These are phyloP conservation scores for Prunus dulcis DNA, from an alignment of 306 rosid species.

Conservation along the genomic window DNA sequence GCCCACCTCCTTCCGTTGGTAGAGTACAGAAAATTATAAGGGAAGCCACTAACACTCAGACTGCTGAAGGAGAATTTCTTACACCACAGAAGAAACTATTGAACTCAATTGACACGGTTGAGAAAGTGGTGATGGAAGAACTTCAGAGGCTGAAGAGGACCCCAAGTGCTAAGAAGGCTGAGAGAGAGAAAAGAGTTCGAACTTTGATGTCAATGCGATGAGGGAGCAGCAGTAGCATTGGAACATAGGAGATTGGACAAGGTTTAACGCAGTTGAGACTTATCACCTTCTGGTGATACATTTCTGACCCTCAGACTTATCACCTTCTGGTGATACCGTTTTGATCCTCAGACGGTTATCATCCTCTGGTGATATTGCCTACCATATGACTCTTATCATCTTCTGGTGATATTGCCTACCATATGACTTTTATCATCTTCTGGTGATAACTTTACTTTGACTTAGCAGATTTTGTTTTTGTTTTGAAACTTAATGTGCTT, in stretches of 20 bases:
- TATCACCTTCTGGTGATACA: constrained; percentile 16
- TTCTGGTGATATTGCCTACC: background rate
- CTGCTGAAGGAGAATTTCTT: constrained; percentile 33
- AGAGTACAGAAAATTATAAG: constrained; percentile 44
- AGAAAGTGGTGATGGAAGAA: constrained; percentile 66
- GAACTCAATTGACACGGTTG: constrained; percentile 61
- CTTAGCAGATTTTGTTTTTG: background rate
- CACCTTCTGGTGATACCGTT: constrained; percentile 7
- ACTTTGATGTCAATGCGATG: constrained; percentile 84
- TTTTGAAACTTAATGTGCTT: constrained; percentile 9
- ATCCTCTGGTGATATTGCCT: constrained; percentile 7
- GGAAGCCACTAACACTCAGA: constrained; percentile 33
- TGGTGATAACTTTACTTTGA: background rate
- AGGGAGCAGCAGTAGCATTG: background rate
- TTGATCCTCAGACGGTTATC: background rate
- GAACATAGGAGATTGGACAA: background rate
- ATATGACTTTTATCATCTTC: background rate
- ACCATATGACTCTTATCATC: background rate
- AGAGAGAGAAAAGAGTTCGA: constrained; percentile 56
- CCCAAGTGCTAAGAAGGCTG: constrained; percentile 68
- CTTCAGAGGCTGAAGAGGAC: constrained; percentile 61
- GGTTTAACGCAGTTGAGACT: background rate
- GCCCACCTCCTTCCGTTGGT: constrained; percentile 22
- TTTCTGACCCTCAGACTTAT: background rate
- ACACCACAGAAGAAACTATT: constrained; percentile 83